A percentile compares a stretch with the other conserved stretches of the same genome.
These are phyloP conservation scores for Monosporascus sp. DNA, from an alignment of 2,329 filamentous ascomycete genomes.

Conservation along the genomic window DNA sequence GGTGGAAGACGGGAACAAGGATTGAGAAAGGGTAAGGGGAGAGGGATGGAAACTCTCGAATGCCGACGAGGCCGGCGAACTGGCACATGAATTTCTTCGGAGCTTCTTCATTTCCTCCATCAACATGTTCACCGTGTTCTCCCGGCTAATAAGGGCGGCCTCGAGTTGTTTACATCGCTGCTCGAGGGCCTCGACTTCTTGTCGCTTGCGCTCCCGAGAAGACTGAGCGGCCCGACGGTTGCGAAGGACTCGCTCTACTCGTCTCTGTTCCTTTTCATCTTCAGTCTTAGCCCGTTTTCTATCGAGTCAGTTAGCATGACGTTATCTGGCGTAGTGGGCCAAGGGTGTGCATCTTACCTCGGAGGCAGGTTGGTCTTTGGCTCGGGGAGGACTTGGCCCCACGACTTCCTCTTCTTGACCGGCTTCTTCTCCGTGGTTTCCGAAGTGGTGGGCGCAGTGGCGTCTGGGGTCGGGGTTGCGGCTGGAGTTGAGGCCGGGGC, in stretches of 20 bases:
- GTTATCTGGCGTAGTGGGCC: slow-evolving; percentile 15
- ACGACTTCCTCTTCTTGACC: slow-evolving; percentile 93
- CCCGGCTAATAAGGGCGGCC: slow-evolving; percentile 53
- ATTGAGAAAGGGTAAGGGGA: slow-evolving; percentile 52
- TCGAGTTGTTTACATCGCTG: slow-evolving; percentile 67
- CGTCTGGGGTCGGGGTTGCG: slow-evolving; percentile 11
- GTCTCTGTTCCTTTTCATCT: slow-evolving; percentile 96
- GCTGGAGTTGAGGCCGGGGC: slow-evolving; percentile 3
- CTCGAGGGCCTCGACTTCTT: slow-evolving; percentile 82
- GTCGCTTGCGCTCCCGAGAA: slow-evolving; percentile 86
- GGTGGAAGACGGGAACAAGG: slow-evolving; percentile 45
- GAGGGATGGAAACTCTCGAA: slow-evolving; percentile 38
- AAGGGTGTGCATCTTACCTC: slow-evolving; percentile 48
- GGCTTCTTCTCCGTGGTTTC: slow-evolving; percentile 55
- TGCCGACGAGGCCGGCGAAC: slow-evolving; percentile 34
- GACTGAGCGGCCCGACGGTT: slow-evolving; percentile 96
- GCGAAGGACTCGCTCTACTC: slow-evolving; percentile 92
- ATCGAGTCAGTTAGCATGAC: slow-evolving; percentile 2
- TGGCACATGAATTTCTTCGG: slow-evolving; percentile 36
- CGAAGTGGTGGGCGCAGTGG: slow-evolving; percentile 14
- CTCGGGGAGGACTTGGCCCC: slow-evolving; percentile 94
- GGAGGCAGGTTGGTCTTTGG: slow-evolving; percentile 95
- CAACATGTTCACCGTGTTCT: slow-evolving; percentile 45
- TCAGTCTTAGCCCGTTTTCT: slow-evolving; percentile 98
- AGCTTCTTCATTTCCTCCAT: slow-evolving; percentile 46